Conservation (phyloP, 768 basidiomycete species). For the Podaxis rugospora region DNA sequence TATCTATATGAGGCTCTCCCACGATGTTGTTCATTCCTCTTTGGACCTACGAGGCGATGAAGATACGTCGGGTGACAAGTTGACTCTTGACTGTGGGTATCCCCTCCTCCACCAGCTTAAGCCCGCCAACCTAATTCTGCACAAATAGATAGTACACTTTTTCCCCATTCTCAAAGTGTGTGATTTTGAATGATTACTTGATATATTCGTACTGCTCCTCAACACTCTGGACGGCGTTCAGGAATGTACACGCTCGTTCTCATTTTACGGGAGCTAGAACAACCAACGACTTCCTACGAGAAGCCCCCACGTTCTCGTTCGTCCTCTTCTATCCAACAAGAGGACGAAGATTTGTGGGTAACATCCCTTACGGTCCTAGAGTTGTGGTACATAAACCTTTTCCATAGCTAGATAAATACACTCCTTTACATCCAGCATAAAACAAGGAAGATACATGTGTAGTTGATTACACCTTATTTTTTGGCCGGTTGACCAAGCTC, state of each 20-base stretch:
- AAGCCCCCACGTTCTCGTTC: slow-evolving; percentile 22
- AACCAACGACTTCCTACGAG: slow-evolving; percentile 19
- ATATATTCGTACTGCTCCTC: slow-evolving; percentile 53
- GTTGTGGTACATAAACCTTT: background rate
- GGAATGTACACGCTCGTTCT: slow-evolving; percentile 74
- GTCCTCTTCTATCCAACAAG: slow-evolving; percentile 14
- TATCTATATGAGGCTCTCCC: slow-evolving; percentile 20
- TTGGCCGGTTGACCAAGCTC: slow-evolving; percentile 72
- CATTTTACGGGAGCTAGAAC: slow-evolving; percentile 94
- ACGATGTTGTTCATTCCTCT: slow-evolving; percentile 22
- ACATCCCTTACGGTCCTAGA: slow-evolving; percentile 12
- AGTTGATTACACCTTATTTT: slow-evolving; percentile 28
- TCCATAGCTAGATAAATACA: background rate
- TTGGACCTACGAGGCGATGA: slow-evolving; percentile 13
- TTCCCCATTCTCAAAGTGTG: background rate
- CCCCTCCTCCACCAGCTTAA: background rate
- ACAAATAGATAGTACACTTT: background rate
- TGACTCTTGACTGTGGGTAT: background rate
- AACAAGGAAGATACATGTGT: background rate
- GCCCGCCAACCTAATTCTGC: slow-evolving; percentile 4
- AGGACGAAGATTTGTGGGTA: slow-evolving; percentile 23
- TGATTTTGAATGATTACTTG: background rate
- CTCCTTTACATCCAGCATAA: background rate
- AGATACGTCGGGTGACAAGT: slow-evolving; percentile 25
- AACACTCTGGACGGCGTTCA: slow-evolving; percentile 93